Base-by-base conservation (phyloP, 2,329 filamentous ascomycete species). In the Colletotrichum gloeosporioides region DNA sequence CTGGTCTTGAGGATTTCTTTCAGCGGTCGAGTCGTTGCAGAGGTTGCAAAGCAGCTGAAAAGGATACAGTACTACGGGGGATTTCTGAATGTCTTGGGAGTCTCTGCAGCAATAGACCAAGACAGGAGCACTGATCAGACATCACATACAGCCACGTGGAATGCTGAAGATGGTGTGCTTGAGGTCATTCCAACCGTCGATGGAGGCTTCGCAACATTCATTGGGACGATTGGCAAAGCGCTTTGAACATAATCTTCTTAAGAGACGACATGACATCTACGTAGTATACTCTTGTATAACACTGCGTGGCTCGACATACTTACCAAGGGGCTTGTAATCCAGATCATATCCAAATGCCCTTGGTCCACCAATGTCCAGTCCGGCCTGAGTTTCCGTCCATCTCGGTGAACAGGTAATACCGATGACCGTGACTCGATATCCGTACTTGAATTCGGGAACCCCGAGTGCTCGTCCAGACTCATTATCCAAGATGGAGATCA, bases 401-500 rank as follows among this genome's bases (percentile, higher is more conserved):
- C 87, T 84, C 8, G 89, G 88, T 59, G 88, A 90, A 71, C 88
- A 89, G 1, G 89, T 88, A 32, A 91, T 89, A 1, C 88, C 90
- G 61, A 92, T 80, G 0, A 92, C 89, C 0, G 86, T 85, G 18
- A 90, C 89, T 12, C 89, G 81, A 49, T 90, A 79, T 2, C 89
- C 89, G 74, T 90, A 91, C 13, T 88, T 81, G 76, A 91, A 92
- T 78, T 92, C 90, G 0, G 88, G 90, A 0, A 89, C 90, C 0
- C 90, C 90, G 8, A 92, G 84, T 0, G 89, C 90, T 77, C 90
- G 87, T 32, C 90, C 91, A 12, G 88, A 90, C 77, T 90, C 88
- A 8, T 89, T 87, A 72, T 92, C 90, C 18, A 92, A 86, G 10
- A 92, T 84, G 0, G 87, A 85, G 69, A 92, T 89, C 8, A 92